Percentiles rank a stretch among this genome's conserved stretches.
phyloP scores from a whole-genome alignment of 2,329 filamentous ascomycete genomes.

The Aspergillus felis region DNA sequence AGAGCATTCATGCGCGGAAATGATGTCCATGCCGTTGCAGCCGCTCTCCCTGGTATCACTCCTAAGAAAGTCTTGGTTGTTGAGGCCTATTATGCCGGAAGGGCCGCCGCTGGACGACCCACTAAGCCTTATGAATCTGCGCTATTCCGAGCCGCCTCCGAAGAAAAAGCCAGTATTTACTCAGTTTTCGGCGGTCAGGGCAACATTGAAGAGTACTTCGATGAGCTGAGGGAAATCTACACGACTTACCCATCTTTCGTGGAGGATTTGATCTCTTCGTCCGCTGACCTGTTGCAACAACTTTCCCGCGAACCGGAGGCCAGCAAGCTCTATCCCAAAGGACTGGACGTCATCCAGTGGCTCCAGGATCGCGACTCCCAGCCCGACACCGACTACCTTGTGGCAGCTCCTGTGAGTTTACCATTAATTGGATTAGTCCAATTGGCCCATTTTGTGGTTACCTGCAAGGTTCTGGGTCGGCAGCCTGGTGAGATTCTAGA shows the following conservation, averaged over 20 bases:
- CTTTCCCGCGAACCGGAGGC: conserved; percentile 79
- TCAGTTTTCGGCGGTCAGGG: conserved; percentile 95
- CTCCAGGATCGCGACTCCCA: conserved; percentile 83
- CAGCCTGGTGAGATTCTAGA: conserved; percentile 85
- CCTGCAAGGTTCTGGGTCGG: conserved; percentile 84
- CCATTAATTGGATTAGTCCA: conserved; percentile 95
- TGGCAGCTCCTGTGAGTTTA: conserved; percentile 92
- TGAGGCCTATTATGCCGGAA: conserved; percentile 84
- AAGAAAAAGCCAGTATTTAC: conserved; percentile 80
- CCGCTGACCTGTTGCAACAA: conserved; percentile 81
- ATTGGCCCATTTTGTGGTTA: conserved; percentile 90
- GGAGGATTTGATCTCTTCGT: conserved; percentile 73
- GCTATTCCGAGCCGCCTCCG: conserved; percentile 79
- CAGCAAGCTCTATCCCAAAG: conserved; percentile 95
- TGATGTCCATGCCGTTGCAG: conserved; percentile 88
- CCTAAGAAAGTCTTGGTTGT: conserved; percentile 90
- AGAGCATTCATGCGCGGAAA: conserved; percentile 91
- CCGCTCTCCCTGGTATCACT: conserved; percentile 81
- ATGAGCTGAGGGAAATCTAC: conserved; percentile 89
- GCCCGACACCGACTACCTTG: conserved; percentile 88
- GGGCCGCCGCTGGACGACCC: conserved; percentile 74
- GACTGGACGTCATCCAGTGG: conserved; percentile 93
- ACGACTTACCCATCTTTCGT: conserved; percentile 88
- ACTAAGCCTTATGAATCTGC: conserved; percentile 94
- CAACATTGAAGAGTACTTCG: conserved; percentile 99